These are phyloP conservation scores for Populus euphratica DNA, from an alignment of 345 rosid genomes.

Conservation along the genomic window DNA sequence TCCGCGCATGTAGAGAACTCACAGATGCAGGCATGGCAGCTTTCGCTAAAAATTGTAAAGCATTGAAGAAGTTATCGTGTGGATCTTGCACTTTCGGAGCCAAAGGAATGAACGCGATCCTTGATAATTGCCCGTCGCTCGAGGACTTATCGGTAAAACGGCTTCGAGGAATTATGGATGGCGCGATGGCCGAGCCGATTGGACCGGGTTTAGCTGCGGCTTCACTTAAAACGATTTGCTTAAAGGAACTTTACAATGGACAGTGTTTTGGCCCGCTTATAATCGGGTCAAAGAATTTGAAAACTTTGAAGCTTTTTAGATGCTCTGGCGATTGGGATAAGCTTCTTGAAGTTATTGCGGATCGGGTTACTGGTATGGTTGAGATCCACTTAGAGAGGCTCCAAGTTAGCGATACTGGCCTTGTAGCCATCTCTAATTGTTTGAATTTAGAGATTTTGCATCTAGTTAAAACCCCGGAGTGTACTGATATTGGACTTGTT, in stretches of 20 bases:
- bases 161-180: constrained; percentile 61
- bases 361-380: constrained; percentile 39
- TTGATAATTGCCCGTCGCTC: constrained; percentile 59
- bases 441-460: constrained; percentile 62
- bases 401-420: constrained; percentile 61
- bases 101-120: constrained; percentile 76
- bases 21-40: constrained; percentile 64
- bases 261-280: constrained; percentile 72
- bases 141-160: constrained; percentile 81
- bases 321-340: constrained; percentile 86
- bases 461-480: constrained; percentile 66
- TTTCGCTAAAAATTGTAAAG: constrained; percentile 67
- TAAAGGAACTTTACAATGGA: constrained; percentile 72
- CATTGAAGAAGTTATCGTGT: constrained; percentile 72
- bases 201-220: constrained; percentile 57
- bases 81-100: constrained; percentile 85
- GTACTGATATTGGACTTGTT: constrained; percentile 55
- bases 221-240: constrained; percentile 61
- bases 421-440: constrained; percentile 52
- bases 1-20: constrained; percentile 71
- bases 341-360: constrained; percentile 42
- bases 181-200: constrained; percentile 53
- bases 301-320: constrained; percentile 66
- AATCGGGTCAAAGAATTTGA: constrained; percentile 56
- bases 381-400: constrained; percentile 74